Evolutionary conservation across 2,329 filamentous ascomycete genomes (phyloP), one percentile per base, ranked within the genome.

Genomic region (Atkinsonella texensis): DNA sequence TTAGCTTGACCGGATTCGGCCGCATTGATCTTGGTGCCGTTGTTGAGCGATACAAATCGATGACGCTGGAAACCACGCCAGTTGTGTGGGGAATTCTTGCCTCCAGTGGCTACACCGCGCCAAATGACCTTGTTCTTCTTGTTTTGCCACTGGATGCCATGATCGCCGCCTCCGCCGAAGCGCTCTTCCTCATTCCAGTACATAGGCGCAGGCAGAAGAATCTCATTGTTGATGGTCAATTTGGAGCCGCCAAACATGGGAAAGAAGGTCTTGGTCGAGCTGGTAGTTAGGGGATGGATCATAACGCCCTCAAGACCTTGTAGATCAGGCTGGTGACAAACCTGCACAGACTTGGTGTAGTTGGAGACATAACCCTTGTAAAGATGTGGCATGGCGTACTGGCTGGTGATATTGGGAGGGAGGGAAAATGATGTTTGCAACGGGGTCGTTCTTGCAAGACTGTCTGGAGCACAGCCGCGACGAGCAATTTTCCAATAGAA

Each of bases 31-130:
- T 73, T 74, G 8, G 82, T 85, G 11, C 72, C 76, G 58, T 89
- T 89, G 60, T 83, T 76, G 81, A 89, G 85, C 45, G 80, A 73
- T 2, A 88, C 76, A 61, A 89, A 87, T 2, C 86, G 82, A 61
- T 89, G 85, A 3, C 85, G 79, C 56, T 89, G 85, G 60, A 88
- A 89, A 0, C 80, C 77, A 11, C 72, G 77, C 85, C 85, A 89
- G 58, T 82, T 88, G 31, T 74, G 58, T 63, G 72, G 59, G 57
- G 72, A 68, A 57, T 85, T 81, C 40, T 68, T 67, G 1, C 83
- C 83, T 2, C 83, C 83, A 1, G 82, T 84, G 1, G 81, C 82
- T 9, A 84, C 80, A 35, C 83, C 83, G 33, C 83, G 79, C 83
- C 83, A 86, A 48, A 84, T 68, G 38, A 77, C 72, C 2, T 62